A percentile compares a stretch with the other conserved stretches of the same genome.
Evolutionary conservation across 2,329 filamentous ascomycete species (phyloP).

Genomic region (Neoascochyta sp.): DNA sequence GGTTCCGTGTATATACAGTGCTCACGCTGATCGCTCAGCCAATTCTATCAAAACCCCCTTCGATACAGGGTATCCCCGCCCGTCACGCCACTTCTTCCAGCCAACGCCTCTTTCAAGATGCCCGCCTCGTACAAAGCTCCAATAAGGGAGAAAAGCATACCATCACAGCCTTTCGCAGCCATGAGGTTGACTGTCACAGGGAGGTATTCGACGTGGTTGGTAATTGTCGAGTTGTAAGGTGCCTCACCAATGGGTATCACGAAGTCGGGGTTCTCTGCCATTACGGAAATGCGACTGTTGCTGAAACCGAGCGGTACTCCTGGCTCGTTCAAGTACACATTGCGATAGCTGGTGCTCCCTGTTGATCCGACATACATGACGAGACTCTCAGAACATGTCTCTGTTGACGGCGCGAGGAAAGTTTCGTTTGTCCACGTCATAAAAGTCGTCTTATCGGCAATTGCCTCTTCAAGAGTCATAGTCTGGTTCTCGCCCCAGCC

Average conservation of each 20-base stretch:
- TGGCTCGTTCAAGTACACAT: constrained; percentile 44
- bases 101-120: constrained; percentile 45
- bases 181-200: constrained; percentile 58
- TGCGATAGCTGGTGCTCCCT: constrained; percentile 43
- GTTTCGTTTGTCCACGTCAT: constrained; percentile 48
- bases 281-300: constrained; percentile 47
- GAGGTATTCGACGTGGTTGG: constrained; percentile 48
- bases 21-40: too few relatives aligned
- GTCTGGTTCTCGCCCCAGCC: constrained; percentile 44
- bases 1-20: too few relatives aligned
- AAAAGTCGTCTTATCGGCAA: constrained; percentile 51
- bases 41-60: constrained; percentile 13
- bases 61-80: constrained; percentile 42
- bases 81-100: constrained; percentile 42
- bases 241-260: constrained; percentile 46
- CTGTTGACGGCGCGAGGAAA: constrained; percentile 41
- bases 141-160: constrained; percentile 54
- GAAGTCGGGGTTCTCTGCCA: constrained; percentile 48
- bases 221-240: constrained; percentile 48
- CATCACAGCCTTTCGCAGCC: constrained; percentile 59
- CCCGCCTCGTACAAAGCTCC: constrained; percentile 50
- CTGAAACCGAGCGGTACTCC: constrained; percentile 48
- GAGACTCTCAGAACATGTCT: constrained; percentile 50
- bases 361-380: constrained; percentile 47
- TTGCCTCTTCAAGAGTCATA: constrained; percentile 41